Conservation (phyloP, 2,329 filamentous ascomycete genomes). For the Cercospora sesami region DNA sequence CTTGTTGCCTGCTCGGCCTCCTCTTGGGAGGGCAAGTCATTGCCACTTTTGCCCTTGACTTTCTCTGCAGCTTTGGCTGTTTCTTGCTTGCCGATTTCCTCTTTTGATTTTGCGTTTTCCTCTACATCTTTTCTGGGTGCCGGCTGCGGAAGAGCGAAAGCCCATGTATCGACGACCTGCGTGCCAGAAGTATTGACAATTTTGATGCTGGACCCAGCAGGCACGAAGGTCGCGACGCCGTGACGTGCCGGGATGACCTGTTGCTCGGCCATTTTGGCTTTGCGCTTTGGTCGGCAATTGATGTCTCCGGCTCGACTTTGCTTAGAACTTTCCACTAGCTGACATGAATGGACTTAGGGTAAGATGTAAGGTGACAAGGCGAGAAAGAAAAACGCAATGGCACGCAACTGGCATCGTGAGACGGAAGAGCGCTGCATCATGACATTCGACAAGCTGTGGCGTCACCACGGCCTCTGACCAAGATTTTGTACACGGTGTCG, state of each 20-base stretch:
- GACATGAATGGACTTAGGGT: neutral
- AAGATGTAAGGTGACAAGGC: too few species aligned
- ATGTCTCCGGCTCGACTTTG: neutral
- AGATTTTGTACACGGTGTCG: conserved; percentile 16
- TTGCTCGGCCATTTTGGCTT: conserved; percentile 25
- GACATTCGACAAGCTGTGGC: conserved; percentile 13
- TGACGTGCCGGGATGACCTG: conserved; percentile 53
- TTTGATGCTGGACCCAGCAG: conserved; percentile 51
- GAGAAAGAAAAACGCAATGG: too few species aligned
- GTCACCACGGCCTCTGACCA: conserved; percentile 22
- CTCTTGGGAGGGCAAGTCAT: conserved; percentile 38
- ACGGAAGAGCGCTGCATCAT: neutral
- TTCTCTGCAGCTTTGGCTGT: conserved; percentile 27
- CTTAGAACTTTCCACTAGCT: neutral
- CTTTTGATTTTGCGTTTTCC: conserved; percentile 26
- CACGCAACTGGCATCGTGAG: neutral
- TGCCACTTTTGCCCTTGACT: conserved; percentile 31
- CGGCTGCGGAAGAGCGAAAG: conserved; percentile 49
- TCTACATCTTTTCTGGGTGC: conserved; percentile 35
- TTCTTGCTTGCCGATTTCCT: conserved; percentile 27
- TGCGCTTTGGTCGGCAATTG: neutral
- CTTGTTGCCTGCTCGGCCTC: conserved; percentile 38
- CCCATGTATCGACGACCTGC: conserved; percentile 54
- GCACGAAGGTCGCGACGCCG: conserved; percentile 54
- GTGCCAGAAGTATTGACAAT: conserved; percentile 54